phyloP scores from a whole-genome alignment of 306 rosid genomes.

The Comarum palustre region DNA sequence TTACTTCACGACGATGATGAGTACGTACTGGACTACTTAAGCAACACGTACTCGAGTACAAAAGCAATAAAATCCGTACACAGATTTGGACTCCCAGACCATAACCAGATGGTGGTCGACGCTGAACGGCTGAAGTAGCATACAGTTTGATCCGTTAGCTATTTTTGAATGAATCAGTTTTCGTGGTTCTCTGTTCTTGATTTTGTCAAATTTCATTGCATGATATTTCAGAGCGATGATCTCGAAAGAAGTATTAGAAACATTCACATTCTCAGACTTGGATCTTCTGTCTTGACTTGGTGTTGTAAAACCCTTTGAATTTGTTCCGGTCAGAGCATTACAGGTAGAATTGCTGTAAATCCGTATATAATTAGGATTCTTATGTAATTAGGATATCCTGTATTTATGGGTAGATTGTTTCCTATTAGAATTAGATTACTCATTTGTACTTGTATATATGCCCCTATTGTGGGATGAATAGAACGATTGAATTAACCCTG shows the following conservation, averaged over 20 bases:
- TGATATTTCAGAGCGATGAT: not conserved
- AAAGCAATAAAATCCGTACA: not conserved
- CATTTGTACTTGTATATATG: no score
- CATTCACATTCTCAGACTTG: not conserved
- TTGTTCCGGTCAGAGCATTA: not conserved
- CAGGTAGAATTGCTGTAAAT: no score
- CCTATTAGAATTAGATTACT: no score
- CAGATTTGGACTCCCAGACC: not conserved
- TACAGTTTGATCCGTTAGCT: not conserved
- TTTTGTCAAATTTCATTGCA: not conserved
- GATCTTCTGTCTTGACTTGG: not conserved
- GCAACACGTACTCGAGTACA: not conserved
- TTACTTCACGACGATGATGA: not conserved
- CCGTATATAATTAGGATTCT: no score
- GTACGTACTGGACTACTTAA: no score
- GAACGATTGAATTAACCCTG: no score
- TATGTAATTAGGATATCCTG: no score
- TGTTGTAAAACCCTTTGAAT: not conserved
- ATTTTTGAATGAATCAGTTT: not conserved
- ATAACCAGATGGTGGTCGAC: not conserved
- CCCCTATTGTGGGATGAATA: no score
- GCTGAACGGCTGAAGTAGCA: not conserved
- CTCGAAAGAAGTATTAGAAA: not conserved
- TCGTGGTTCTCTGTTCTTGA: not conserved
- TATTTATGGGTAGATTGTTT: no score